A percentile compares a stretch with the other conserved stretches of the same genome.
Evolutionary conservation across 257 asterid species (phyloP).

Genomic region (Leonotis leonurus): DNA sequence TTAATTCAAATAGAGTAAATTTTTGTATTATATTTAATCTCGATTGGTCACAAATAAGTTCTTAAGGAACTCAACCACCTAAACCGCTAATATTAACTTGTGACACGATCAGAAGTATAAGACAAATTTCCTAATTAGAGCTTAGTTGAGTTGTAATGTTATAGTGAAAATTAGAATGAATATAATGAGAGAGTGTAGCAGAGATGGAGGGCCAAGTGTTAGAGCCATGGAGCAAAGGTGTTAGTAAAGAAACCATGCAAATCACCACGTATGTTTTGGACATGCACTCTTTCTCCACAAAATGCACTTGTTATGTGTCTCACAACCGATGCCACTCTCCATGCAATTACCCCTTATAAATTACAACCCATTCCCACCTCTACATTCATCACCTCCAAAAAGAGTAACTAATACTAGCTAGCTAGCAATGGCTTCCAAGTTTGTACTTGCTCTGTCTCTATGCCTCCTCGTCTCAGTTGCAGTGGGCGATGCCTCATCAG

Average conservation of each 20-base stretch:
- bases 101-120: too few relatives aligned
- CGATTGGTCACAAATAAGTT: too few relatives aligned
- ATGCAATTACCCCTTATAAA: slow-evolving; percentile 41
- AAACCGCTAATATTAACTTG: too few relatives aligned
- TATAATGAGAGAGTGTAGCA: too few relatives aligned
- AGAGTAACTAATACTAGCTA: neutral
- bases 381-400: neutral
- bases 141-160: too few relatives aligned
- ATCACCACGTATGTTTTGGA: slow-evolving; percentile 31
- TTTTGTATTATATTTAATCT: too few relatives aligned
- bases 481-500: neutral
- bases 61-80: too few relatives aligned
- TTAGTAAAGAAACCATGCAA: slow-evolving; percentile 10
- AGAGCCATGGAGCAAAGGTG: slow-evolving; percentile 27
- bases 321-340: neutral
- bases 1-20: too few relatives aligned
- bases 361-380: neutral
- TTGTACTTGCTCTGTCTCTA: slow-evolving; percentile 19
- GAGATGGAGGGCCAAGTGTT: slow-evolving; percentile 34
- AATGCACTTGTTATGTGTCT: slow-evolving; percentile 36
- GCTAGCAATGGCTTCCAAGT: slow-evolving; percentile 27
- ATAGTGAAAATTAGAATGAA: too few relatives aligned
- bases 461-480: slow-evolving; percentile 24
- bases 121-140: too few relatives aligned
- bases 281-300: neutral